Conservation (phyloP, 345 rosid species). For the Corchorus capsularis region DNA sequence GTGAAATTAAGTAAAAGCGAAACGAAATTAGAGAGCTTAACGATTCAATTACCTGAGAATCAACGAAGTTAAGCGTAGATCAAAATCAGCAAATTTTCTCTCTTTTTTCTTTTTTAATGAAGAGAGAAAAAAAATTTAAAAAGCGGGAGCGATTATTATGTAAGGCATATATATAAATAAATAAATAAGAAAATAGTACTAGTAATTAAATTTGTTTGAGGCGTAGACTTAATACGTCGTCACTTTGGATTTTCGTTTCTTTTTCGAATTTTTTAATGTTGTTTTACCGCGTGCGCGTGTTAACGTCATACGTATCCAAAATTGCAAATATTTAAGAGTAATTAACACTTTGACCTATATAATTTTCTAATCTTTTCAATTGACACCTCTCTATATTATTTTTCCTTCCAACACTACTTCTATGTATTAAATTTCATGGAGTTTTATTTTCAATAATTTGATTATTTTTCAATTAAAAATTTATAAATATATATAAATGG, state of each 20-base stretch:
- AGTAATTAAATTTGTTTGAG: neutral
- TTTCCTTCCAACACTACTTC: neutral
- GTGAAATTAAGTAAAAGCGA: slow-evolving; percentile 7
- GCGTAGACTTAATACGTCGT: slow-evolving; percentile 5
- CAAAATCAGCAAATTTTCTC: slow-evolving; percentile 15
- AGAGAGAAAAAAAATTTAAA: neutral
- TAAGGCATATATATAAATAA: neutral
- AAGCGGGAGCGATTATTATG: slow-evolving; percentile 18
- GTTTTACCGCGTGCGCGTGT: neutral
- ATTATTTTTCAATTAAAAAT: too few relatives aligned
- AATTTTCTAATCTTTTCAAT: neutral
- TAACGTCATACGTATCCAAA: neutral
- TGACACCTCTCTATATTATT: neutral
- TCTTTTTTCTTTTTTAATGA: neutral
- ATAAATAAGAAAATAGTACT: neutral
- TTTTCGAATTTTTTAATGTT: neutral
- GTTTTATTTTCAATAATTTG: too few relatives aligned
- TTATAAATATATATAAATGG: too few relatives aligned
- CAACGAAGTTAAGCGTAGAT: slow-evolving; percentile 31
- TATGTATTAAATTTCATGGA: too few relatives aligned
- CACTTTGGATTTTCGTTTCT: neutral
- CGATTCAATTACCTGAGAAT: slow-evolving; percentile 32
- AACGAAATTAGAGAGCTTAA: slow-evolving; percentile 11
- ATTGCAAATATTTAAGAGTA: neutral
- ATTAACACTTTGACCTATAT: neutral